phyloP scores from a whole-genome alignment of 306 rosid genomes.

The Astragalus glycyphyllos region DNA sequence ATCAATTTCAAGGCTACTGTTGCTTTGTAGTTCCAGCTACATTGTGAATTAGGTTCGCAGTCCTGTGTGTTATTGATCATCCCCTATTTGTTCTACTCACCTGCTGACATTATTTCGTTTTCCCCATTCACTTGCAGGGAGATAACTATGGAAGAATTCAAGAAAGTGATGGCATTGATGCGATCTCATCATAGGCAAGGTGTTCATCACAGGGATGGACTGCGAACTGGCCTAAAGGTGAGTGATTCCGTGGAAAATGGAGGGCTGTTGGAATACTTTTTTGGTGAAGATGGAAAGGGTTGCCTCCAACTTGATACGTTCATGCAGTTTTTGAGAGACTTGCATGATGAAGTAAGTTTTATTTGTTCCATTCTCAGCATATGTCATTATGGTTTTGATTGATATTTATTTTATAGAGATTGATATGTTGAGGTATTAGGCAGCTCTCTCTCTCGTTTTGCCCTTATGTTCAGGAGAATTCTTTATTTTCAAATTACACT shows the following conservation, averaged over 20 bases:
- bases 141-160: conserved; percentile 87
- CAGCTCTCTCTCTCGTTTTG: conserved; percentile 21
- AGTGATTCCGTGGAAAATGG: conserved; percentile 82
- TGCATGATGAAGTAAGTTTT: conserved; percentile 71
- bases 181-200: conserved; percentile 84
- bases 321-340: conserved; percentile 64
- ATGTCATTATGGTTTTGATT: conserved; percentile 34
- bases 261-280: conserved; percentile 83
- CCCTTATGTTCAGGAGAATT: conserved; percentile 35
- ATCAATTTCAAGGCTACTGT: conserved; percentile 30
- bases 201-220: conserved; percentile 71
- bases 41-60: conserved; percentile 13
- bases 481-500: conserved; percentile 27
- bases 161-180: conserved; percentile 94
- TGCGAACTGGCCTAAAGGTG: conserved; percentile 62
- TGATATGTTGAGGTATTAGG: conserved; percentile 25
- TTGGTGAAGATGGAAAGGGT: conserved; percentile 73
- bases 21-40: conserved; percentile 29
- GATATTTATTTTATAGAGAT: conserved; percentile 26
- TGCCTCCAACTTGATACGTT: conserved; percentile 73
- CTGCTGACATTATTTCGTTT: conserved; percentile 18
- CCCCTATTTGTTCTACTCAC: not conserved
- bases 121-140: conserved; percentile 48
- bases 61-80: conserved; percentile 28
- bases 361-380: conserved; percentile 2